A percentile compares a stretch with the other conserved stretches of the same genome.
phyloP scores from a whole-genome alignment of 2,329 filamentous ascomycete genomes.

The Periconia macrospinosa region DNA sequence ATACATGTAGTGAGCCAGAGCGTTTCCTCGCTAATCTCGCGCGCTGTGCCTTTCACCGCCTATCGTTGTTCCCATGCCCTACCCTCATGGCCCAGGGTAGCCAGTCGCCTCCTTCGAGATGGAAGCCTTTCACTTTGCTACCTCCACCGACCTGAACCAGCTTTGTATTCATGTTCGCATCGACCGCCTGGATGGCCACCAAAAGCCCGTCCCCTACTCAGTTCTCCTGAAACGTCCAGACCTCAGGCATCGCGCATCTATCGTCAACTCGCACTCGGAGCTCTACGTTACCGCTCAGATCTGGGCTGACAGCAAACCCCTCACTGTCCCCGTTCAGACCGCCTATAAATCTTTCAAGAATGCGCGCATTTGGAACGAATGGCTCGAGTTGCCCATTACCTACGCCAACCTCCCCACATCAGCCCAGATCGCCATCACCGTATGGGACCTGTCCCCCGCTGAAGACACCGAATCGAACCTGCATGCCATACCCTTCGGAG shows the following conservation, averaged over 20 bases:
- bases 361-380: slow-evolving; percentile 84
- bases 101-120: slow-evolving; percentile 52
- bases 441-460: slow-evolving; percentile 90
- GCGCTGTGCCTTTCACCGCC: too few species aligned
- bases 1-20: too few species aligned
- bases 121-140: slow-evolving; percentile 96
- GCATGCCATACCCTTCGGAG: slow-evolving; percentile 88
- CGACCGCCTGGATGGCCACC: slow-evolving; percentile 76
- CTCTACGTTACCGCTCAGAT: slow-evolving; percentile 91
- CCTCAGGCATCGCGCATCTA: slow-evolving; percentile 84
- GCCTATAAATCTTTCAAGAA: slow-evolving; percentile 88
- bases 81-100: slow-evolving; percentile 28
- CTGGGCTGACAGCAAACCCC: slow-evolving; percentile 92
- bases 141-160: slow-evolving; percentile 75
- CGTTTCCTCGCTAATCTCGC: too few species aligned
- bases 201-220: slow-evolving; percentile 74
- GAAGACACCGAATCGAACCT: slow-evolving; percentile 69
- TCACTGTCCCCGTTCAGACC: slow-evolving; percentile 90
- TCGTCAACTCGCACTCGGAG: slow-evolving; percentile 77
- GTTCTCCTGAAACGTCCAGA: slow-evolving; percentile 77
- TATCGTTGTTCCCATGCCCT: slow-evolving; percentile 2
- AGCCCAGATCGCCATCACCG: slow-evolving; percentile 83
- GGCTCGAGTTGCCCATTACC: slow-evolving; percentile 83
- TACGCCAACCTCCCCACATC: slow-evolving; percentile 82
- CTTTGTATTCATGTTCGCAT: slow-evolving; percentile 68